These are phyloP conservation scores for Colletotrichum australisinense DNA, from an alignment of 2,329 filamentous ascomycete species.

Conservation along the genomic window DNA sequence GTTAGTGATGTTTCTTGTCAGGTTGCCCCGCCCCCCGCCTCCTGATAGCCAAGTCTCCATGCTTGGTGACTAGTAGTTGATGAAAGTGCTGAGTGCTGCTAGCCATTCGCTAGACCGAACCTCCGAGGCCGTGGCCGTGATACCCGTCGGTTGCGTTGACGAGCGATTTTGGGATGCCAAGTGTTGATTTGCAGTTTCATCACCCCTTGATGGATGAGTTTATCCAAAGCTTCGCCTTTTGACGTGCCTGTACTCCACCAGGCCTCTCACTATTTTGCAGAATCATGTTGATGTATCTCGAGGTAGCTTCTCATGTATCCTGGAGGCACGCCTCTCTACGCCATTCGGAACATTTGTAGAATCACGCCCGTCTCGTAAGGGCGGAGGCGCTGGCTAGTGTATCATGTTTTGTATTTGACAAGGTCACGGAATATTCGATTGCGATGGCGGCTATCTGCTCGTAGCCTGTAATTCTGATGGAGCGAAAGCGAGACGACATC, in stretches of 20 bases:
- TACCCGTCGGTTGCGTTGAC: background rate
- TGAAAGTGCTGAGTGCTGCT: background rate
- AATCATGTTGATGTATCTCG: background rate
- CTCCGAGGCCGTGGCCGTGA: background rate
- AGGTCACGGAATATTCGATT: background rate
- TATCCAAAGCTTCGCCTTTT: background rate
- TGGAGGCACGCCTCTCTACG: background rate
- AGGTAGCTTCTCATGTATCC: background rate
- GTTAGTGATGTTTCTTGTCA: background rate
- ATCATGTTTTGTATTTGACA: background rate
- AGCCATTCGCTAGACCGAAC: background rate
- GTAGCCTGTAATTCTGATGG: background rate
- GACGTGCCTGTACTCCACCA: background rate
- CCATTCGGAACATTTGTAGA: background rate
- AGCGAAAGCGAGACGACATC: too few relatives aligned
- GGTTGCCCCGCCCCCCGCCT: background rate
- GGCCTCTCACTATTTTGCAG: background rate
- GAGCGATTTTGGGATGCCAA: conserved; percentile 9
- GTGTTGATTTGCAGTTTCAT: conserved; percentile 19
- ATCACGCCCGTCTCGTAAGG: background rate
- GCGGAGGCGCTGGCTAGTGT: background rate
- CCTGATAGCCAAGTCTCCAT: background rate
- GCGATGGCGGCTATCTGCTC: background rate
- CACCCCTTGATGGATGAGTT: conserved; percentile 6
- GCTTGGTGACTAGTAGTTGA: background rate